Percentiles rank a stretch among this genome's conserved stretches.
These are phyloP conservation scores for Ceriops decandra DNA, from an alignment of 345 rosid species.

Conservation along the genomic window DNA sequence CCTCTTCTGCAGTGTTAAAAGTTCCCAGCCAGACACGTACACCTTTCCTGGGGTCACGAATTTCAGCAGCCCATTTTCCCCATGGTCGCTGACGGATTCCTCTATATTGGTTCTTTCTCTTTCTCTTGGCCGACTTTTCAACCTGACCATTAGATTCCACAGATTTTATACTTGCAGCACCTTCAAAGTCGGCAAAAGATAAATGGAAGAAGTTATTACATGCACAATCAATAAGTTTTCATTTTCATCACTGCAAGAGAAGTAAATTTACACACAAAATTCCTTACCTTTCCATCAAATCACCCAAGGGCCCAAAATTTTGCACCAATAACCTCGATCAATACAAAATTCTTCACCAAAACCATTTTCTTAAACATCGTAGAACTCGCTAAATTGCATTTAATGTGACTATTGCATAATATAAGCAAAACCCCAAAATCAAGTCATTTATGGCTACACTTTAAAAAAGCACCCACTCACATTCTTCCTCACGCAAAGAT, in stretches of 20 bases:
- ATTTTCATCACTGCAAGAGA: background rate
- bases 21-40: constrained; percentile 96
- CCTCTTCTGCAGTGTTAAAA: constrained; percentile 94
- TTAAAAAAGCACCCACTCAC: background rate
- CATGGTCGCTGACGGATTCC: constrained; percentile 97
- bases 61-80: constrained; percentile 99
- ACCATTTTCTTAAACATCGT: too few relatives aligned
- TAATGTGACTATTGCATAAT: too few relatives aligned
- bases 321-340: too few relatives aligned
- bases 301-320: too few relatives aligned
- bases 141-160: constrained; percentile 44
- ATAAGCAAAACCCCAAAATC: background rate
- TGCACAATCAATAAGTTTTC: background rate
- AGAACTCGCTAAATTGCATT: too few relatives aligned
- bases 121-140: constrained; percentile 69
- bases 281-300: too few relatives aligned
- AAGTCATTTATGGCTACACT: background rate
- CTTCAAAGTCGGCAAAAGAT: constrained; percentile 21
- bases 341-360: too few relatives aligned
- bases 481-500: background rate
- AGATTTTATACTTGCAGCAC: constrained; percentile 33
- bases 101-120: constrained; percentile 85
- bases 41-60: constrained; percentile 89
- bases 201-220: background rate
- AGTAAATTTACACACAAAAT: too few relatives aligned